phyloP scores from a whole-genome alignment of 495 filamentous ascomycete species.

The Apiosordaria backusii region DNA sequence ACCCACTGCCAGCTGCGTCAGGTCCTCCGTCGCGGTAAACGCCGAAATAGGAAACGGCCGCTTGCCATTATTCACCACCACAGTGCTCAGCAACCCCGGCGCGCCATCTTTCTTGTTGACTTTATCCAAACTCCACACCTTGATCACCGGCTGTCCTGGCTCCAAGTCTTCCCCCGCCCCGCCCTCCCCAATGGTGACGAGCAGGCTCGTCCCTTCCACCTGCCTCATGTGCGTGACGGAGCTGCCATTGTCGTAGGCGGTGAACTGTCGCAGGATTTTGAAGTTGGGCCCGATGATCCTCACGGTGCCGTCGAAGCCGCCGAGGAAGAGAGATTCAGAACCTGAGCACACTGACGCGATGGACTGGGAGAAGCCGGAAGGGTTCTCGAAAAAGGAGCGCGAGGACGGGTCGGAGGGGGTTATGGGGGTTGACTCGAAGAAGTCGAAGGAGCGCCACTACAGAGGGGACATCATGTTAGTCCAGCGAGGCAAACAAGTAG shows the following conservation, averaged over 20 bases:
- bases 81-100: conserved; percentile 78
- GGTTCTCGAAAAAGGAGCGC: conserved; percentile 40
- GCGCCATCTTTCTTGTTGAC: conserved; percentile 88
- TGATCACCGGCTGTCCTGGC: conserved; percentile 68
- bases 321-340: conserved; percentile 86
- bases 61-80: conserved; percentile 84
- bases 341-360: conserved; percentile 68
- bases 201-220: conserved; percentile 77
- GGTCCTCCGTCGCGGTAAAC: conserved; percentile 77
- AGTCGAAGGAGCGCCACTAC: conserved; percentile 98
- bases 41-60: conserved; percentile 93
- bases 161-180: conserved; percentile 61
- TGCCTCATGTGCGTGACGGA: conserved; percentile 95
- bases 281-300: conserved; percentile 82
- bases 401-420: conserved; percentile 68
- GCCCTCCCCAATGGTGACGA: conserved; percentile 68
- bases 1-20: conserved; percentile 88
- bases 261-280: conserved; percentile 82
- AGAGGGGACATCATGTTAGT: neutral
- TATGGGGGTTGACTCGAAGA: conserved; percentile 91
- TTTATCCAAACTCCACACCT: conserved; percentile 95
- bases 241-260: conserved; percentile 62
- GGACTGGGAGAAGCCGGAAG: conserved; percentile 35
- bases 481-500: neutral
- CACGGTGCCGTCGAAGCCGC: conserved; percentile 76